phyloP scores from a whole-genome alignment of 164 flowering plant genomes.

The Piper betle region DNA sequence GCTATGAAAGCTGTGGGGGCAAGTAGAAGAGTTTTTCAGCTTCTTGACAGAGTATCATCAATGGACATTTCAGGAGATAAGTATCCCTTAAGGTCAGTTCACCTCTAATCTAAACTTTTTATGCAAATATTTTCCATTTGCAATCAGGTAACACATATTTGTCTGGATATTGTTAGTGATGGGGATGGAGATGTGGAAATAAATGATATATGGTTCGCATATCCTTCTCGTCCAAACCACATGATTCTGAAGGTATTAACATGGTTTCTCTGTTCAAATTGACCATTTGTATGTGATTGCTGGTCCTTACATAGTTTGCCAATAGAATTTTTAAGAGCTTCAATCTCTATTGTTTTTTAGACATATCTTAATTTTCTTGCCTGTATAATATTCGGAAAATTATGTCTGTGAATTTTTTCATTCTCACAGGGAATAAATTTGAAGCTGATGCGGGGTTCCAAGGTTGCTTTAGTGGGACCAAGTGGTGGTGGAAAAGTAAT shows the following conservation, averaged over 20 bases:
- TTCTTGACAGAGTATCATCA: constrained; percentile 71
- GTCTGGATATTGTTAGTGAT: constrained; percentile 25
- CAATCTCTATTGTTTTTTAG: not conserved
- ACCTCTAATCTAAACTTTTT: not conserved
- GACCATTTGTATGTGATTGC: not conserved
- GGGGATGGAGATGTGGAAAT: constrained; percentile 83
- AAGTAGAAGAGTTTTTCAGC: constrained; percentile 92
- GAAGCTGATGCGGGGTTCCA: constrained; percentile 67
- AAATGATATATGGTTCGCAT: constrained; percentile 94
- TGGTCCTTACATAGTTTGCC: not conserved
- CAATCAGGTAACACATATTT: not conserved
- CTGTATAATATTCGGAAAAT: not conserved
- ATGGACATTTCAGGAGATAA: constrained; percentile 74
- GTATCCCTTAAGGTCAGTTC: constrained; percentile 71
- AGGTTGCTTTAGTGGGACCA: constrained; percentile 98
- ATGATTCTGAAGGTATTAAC: constrained; percentile 84
- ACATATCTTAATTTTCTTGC: not conserved
- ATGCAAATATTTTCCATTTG: not conserved
- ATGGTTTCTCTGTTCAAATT: not conserved
- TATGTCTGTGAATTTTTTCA: not conserved
- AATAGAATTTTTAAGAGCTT: not conserved
- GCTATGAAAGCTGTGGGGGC: constrained; percentile 99
- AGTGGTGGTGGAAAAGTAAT: constrained; percentile 98
- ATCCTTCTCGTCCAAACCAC: constrained; percentile 89
- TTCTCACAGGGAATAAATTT: constrained; percentile 59